Conservation (phyloP, 2,329 filamentous ascomycete species). For the Colletotrichum sp. region DNA sequence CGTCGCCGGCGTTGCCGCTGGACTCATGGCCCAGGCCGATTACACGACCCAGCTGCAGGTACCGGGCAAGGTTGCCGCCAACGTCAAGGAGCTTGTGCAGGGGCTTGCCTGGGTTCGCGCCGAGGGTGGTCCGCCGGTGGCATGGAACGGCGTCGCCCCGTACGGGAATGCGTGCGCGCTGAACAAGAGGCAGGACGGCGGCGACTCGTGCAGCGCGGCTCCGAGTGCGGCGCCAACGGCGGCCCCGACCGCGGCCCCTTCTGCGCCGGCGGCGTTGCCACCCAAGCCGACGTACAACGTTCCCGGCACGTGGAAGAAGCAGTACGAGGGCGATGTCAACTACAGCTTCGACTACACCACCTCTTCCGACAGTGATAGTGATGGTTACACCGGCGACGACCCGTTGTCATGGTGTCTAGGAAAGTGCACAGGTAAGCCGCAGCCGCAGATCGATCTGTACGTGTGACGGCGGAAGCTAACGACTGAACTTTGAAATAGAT, state of each 20-base stretch:
- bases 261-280: not conserved
- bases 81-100: not conserved
- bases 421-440: not conserved
- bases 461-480: accelerated
- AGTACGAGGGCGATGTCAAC: not conserved
- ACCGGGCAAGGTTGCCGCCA: not conserved
- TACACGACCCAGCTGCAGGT: not conserved
- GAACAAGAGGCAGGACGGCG: not conserved
- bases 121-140: not conserved
- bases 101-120: not conserved
- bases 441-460: accelerated
- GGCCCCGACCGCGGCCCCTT: not conserved
- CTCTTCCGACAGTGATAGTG: not conserved
- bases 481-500: not conserved
- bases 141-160: not conserved
- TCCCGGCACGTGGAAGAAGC: not conserved
- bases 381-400: not conserved
- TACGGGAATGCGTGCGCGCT: not conserved
- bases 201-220: not conserved
- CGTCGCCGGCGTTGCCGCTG: not conserved
- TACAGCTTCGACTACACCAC: not conserved
- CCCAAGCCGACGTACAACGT: not conserved
- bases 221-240: not conserved
- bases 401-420: not conserved
- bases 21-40: not conserved